A percentile compares a stretch with the other conserved stretches of the same genome.
Evolutionary conservation across 2,329 filamentous ascomycete genomes (phyloP).

Genomic region (Pseudohalonectria lignicola): DNA sequence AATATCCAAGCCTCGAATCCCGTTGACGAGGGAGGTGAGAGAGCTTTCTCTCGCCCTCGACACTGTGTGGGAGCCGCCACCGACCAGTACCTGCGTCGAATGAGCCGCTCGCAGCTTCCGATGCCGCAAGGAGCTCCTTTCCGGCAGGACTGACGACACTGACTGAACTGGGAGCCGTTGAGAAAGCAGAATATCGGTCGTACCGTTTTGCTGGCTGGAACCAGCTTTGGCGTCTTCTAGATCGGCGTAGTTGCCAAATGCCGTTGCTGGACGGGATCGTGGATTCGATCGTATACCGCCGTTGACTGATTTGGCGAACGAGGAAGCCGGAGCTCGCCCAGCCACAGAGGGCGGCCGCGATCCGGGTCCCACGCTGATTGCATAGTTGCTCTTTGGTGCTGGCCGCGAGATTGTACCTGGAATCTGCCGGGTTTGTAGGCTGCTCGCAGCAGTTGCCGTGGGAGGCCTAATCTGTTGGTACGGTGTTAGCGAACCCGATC

Average conservation of each 20-base stretch:
- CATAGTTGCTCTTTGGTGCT: slow-evolving; percentile 36
- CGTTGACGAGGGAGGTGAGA: slow-evolving; percentile 18
- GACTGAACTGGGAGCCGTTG: slow-evolving; percentile 6
- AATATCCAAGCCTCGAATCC: slow-evolving; percentile 28
- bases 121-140: slow-evolving; percentile 4
- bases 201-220: slow-evolving; percentile 25
- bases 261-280: slow-evolving; percentile 28
- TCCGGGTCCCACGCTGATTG: slow-evolving; percentile 44
- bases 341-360: slow-evolving; percentile 30
- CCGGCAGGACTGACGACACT: not conserved
- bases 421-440: slow-evolving; percentile 11
- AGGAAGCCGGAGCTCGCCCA: slow-evolving; percentile 41
- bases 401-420: slow-evolving; percentile 21
- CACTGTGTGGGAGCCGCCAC: not conserved
- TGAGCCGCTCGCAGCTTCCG: slow-evolving; percentile 12
- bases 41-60: slow-evolving; percentile 29
- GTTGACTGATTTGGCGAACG: slow-evolving; percentile 33
- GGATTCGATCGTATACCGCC: slow-evolving; percentile 26
- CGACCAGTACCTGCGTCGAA: slow-evolving; percentile 1
- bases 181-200: slow-evolving; percentile 13
- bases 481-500: no score
- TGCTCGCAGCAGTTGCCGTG: slow-evolving; percentile 7
- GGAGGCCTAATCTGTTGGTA: slow-evolving; percentile 22
- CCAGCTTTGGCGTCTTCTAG: slow-evolving; percentile 14
- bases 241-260: slow-evolving; percentile 20